A percentile compares a stretch with the other conserved stretches of the same genome.
phyloP scores from a whole-genome alignment of 2,329 filamentous ascomycete species.

The Emergomyces orientalis region DNA sequence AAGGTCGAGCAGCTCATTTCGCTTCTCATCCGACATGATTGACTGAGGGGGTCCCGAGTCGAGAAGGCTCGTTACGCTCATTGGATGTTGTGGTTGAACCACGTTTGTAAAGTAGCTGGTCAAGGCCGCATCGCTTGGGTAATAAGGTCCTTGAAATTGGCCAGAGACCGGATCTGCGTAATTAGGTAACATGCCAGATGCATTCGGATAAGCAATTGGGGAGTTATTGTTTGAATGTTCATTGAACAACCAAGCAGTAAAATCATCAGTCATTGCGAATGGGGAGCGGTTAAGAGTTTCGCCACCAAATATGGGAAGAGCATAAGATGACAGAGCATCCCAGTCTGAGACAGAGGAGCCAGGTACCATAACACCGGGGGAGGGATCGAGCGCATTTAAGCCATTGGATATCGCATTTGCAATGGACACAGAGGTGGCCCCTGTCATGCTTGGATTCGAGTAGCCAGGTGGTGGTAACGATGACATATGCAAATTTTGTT shows the following conservation, averaged over 20 bases:
- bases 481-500: slow-evolving; percentile 13
- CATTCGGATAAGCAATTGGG: slow-evolving; percentile 39
- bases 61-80: slow-evolving; percentile 79
- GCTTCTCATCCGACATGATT: slow-evolving; percentile 77
- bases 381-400: slow-evolving; percentile 20
- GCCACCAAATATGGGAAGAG: slow-evolving; percentile 78
- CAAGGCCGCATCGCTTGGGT: slow-evolving; percentile 42
- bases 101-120: slow-evolving; percentile 41
- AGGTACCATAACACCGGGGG: slow-evolving; percentile 21
- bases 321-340: slow-evolving; percentile 31
- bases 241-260: slow-evolving; percentile 76
- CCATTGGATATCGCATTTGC: slow-evolving; percentile 22
- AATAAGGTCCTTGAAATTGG: slow-evolving; percentile 43
- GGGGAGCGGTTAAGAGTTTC: slow-evolving; percentile 80
- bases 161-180: slow-evolving; percentile 35
- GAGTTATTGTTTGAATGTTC: slow-evolving; percentile 50
- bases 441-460: slow-evolving; percentile 15
- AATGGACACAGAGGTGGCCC: slow-evolving; percentile 21
- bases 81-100: slow-evolving; percentile 61
- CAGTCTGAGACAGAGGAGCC: slow-evolving; percentile 23
- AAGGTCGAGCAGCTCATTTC: slow-evolving; percentile 70
- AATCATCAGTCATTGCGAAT: slow-evolving; percentile 79
- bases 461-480: slow-evolving; percentile 10
- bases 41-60: slow-evolving; percentile 72
- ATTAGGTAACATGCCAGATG: slow-evolving; percentile 33